These are phyloP conservation scores for Pseudogymnoascus sp. DNA, from an alignment of 2,329 filamentous ascomycete species.

Conservation along the genomic window DNA sequence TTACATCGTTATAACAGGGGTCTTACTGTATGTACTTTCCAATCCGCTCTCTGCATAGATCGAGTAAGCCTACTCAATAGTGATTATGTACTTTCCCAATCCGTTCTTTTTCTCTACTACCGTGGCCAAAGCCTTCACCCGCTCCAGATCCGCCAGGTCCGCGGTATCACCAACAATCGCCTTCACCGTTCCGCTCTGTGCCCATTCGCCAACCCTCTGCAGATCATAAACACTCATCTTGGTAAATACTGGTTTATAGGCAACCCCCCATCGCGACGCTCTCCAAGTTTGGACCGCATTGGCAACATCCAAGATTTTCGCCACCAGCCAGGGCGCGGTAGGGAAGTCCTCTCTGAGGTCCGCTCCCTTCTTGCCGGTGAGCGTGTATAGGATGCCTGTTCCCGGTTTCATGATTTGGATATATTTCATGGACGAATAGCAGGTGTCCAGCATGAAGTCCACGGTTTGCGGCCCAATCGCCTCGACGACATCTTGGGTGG, in stretches of 20 bases:
- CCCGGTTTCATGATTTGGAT: constrained; percentile 31
- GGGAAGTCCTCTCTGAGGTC: background rate
- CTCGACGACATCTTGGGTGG: constrained; percentile 26
- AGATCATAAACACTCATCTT: background rate
- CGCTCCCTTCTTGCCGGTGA: background rate
- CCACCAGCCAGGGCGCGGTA: background rate
- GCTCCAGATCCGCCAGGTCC: background rate
- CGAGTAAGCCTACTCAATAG: background rate
- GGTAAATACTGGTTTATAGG: background rate
- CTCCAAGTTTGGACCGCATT: background rate
- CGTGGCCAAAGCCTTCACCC: background rate
- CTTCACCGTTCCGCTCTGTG: background rate
- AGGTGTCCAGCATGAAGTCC: constrained; percentile 40
- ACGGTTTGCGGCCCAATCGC: constrained; percentile 31
- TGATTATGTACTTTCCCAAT: background rate
- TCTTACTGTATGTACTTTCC: background rate
- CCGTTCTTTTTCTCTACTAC: background rate
- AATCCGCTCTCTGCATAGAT: too few relatives aligned
- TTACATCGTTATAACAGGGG: too few relatives aligned
- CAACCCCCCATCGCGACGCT: background rate
- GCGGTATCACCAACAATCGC: background rate
- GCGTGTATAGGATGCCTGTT: background rate
- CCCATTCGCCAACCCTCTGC: background rate
- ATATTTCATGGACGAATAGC: constrained; percentile 30
- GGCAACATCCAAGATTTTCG: background rate